phyloP scores from a whole-genome alignment of 2,329 filamentous ascomycete species.

The Verticillium dahliae region DNA sequence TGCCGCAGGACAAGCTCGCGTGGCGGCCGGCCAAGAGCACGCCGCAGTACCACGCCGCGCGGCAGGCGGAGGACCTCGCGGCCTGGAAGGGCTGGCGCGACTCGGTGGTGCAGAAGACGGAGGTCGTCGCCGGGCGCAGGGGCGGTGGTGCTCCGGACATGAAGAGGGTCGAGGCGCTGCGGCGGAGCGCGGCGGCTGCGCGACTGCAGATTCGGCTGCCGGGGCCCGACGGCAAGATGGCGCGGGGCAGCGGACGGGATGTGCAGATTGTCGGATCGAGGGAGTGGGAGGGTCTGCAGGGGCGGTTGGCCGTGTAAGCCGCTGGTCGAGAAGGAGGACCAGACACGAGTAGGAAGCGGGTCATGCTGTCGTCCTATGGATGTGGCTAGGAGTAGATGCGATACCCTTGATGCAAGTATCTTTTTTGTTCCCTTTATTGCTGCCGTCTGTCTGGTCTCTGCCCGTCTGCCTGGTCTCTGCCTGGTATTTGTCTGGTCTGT shows the following conservation, averaged over 20 bases:
- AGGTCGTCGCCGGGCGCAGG: slow-evolving; percentile 23
- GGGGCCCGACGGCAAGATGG: slow-evolving; percentile 35
- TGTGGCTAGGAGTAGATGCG: slow-evolving; percentile 3
- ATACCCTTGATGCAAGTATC: background rate
- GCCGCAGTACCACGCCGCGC: slow-evolving; percentile 60
- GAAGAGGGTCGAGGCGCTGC: slow-evolving; percentile 21
- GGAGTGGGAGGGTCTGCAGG: slow-evolving; percentile 51
- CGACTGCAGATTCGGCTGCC: slow-evolving; percentile 44
- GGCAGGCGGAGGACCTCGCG: slow-evolving; percentile 59
- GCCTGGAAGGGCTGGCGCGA: slow-evolving; percentile 54
- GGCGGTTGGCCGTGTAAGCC: slow-evolving; percentile 25
- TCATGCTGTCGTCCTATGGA: background rate
- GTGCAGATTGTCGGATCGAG: slow-evolving; percentile 46
- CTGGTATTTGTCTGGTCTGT: background rate
- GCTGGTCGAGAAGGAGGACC: background rate
- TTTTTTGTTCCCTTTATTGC: background rate
- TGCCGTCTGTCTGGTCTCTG: background rate
- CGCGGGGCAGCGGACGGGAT: slow-evolving; percentile 26
- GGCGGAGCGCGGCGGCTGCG: slow-evolving; percentile 29
- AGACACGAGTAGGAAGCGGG: too few relatives aligned
- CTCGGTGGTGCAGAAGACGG: slow-evolving; percentile 46
- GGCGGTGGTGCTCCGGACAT: slow-evolving; percentile 12
- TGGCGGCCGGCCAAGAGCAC: slow-evolving; percentile 62
- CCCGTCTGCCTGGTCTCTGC: background rate
- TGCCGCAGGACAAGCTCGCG: slow-evolving; percentile 54